Percentiles rank a stretch among this genome's conserved stretches.
Conservation (phyloP, 1,284 basidiomycete genomes). For the Sphaerobolus stellatus region DNA sequence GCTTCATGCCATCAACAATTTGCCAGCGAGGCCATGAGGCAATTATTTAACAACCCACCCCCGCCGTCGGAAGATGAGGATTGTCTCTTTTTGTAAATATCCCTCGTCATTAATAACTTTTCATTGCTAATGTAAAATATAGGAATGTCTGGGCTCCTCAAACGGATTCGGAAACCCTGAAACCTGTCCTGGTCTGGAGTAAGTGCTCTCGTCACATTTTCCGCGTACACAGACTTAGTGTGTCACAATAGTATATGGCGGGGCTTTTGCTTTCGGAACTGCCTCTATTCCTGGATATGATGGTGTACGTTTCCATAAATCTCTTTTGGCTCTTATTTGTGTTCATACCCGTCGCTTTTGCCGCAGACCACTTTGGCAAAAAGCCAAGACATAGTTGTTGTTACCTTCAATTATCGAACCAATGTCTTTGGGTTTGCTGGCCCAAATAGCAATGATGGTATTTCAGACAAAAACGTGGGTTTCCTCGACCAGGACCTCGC, state of each 20-base stretch:
- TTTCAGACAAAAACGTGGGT: constrained; percentile 38
- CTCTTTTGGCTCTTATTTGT: too few relatives aligned
- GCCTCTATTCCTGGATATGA: constrained; percentile 16
- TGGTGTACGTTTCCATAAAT: constrained; percentile 3
- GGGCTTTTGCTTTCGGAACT: constrained; percentile 13
- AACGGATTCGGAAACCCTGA: not conserved
- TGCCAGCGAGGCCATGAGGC: not conserved
- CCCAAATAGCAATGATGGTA: too few relatives aligned
- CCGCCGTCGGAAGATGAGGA: constrained; percentile 10
- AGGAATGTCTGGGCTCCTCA: constrained; percentile 22
- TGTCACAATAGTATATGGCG: constrained; percentile 6
- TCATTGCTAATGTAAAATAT: not conserved
- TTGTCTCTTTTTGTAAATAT: constrained; percentile 11
- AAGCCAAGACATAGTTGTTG: constrained; percentile 17
- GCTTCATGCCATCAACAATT: constrained; percentile 21
- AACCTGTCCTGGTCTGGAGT: constrained; percentile 19
- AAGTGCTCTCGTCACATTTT: constrained; percentile 14
- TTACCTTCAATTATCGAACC: constrained; percentile 19
- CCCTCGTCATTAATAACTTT: not conserved
- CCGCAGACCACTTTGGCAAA: constrained; percentile 15
- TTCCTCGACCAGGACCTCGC: constrained; percentile 45
- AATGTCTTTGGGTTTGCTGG: constrained; percentile 19
- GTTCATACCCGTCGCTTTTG: not conserved
- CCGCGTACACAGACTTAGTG: not conserved
- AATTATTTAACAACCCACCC: constrained; percentile 4